Percentiles rank a stretch among this genome's conserved stretches.
Evolutionary conservation across 768 basidiomycete species (phyloP).

Genomic region (Tricholomella constricta): DNA sequence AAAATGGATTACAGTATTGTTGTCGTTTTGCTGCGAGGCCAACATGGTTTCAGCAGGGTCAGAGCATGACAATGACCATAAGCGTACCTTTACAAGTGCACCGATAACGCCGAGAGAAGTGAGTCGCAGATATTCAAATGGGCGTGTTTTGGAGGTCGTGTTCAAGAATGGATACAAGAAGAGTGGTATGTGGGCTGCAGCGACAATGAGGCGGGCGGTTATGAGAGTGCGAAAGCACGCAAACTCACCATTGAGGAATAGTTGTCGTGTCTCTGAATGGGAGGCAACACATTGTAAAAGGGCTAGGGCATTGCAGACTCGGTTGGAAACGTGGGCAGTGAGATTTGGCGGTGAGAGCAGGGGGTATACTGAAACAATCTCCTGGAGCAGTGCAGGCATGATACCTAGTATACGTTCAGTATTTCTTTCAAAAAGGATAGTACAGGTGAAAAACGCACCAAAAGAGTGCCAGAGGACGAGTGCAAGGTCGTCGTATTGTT

Average conservation of each 20-base stretch:
- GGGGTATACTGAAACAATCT: slow-evolving; percentile 98
- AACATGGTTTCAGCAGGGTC: not conserved
- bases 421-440: slow-evolving; percentile 15
- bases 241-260: slow-evolving; percentile 86
- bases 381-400: slow-evolving; percentile 96
- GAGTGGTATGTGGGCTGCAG: slow-evolving; percentile 91
- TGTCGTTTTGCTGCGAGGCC: slow-evolving; percentile 88
- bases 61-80: not conserved
- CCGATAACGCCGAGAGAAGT: slow-evolving; percentile 99
- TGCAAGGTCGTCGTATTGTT: slow-evolving; percentile 98
- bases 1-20: slow-evolving; percentile 98
- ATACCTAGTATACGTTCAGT: slow-evolving; percentile 58
- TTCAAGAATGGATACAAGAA: slow-evolving; percentile 99
- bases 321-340: slow-evolving; percentile 96
- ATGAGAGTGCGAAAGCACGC: not conserved
- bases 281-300: slow-evolving; percentile 98
- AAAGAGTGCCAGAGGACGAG: slow-evolving; percentile 98
- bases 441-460: slow-evolving; percentile 48
- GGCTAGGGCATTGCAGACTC: slow-evolving; percentile 98
- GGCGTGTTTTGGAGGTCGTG: slow-evolving; percentile 98
- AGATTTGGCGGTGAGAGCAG: slow-evolving; percentile 93
- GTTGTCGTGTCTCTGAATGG: slow-evolving; percentile 91
- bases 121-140: slow-evolving; percentile 98
- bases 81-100: slow-evolving; percentile 88
- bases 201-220: slow-evolving; percentile 53